phyloP scores from a whole-genome alignment of 139 green algal genomes.

The Microglena sp. region DNA sequence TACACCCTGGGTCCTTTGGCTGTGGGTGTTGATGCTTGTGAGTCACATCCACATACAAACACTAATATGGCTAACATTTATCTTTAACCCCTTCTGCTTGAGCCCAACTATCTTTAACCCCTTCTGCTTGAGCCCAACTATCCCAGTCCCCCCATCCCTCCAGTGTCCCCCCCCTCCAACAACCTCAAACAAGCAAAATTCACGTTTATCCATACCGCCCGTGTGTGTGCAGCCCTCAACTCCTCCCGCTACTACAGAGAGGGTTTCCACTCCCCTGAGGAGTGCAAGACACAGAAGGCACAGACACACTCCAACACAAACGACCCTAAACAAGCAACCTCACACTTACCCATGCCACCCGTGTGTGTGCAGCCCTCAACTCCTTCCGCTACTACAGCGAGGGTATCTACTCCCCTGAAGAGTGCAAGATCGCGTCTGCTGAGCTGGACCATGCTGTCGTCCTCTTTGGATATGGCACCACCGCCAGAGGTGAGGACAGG shows the following conservation, averaged over 20 bases:
- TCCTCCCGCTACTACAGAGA: slow-evolving; percentile 38
- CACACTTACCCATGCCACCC: no score
- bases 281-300: no score
- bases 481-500: slow-evolving; percentile 9
- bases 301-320: no score
- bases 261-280: slow-evolving; percentile 30
- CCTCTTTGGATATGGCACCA: slow-evolving; percentile 38
- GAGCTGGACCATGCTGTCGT: slow-evolving; percentile 14
- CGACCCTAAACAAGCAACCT: no score
- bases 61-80: neutral
- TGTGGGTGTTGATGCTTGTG: slow-evolving; percentile 28
- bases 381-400: slow-evolving; percentile 39
- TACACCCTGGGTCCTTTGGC: slow-evolving; percentile 29
- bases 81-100: neutral
- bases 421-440: slow-evolving; percentile 14
- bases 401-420: slow-evolving; percentile 30
- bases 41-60: neutral
- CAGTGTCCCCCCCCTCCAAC: neutral
- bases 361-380: slow-evolving; percentile 12
- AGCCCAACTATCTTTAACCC: neutral
- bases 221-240: slow-evolving; percentile 12
- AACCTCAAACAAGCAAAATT: no score
- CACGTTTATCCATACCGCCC: no score
- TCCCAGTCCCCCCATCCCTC: neutral
- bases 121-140: neutral